Percentiles rank a stretch among this genome's conserved stretches.
Evolutionary conservation across 495 filamentous ascomycete species (phyloP).

Genomic region (Aspergillus steynii): DNA sequence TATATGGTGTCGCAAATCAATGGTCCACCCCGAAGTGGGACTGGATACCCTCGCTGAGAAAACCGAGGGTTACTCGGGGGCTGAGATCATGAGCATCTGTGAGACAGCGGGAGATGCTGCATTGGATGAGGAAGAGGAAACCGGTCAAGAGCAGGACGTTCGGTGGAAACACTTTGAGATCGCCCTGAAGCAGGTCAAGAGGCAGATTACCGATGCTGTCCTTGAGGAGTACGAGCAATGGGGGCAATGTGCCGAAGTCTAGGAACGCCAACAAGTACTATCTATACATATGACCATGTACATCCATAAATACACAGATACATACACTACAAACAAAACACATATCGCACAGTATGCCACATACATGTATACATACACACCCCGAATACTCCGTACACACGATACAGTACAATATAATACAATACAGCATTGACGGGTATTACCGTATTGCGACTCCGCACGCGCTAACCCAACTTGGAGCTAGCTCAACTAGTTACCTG

Average conservation of each 20-base stretch:
- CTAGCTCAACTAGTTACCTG: too few relatives aligned
- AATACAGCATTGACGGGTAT: too few relatives aligned
- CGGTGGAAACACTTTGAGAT: conserved; percentile 62
- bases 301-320: too few relatives aligned
- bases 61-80: conserved; percentile 83
- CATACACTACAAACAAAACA: too few relatives aligned
- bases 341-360: too few relatives aligned
- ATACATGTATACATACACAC: too few relatives aligned
- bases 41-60: conserved; percentile 62
- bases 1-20: conserved; percentile 61
- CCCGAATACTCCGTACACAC: too few relatives aligned
- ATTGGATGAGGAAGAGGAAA: conserved; percentile 54
- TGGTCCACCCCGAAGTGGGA: conserved; percentile 65
- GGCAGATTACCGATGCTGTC: conserved; percentile 68
- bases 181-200: conserved; percentile 62
- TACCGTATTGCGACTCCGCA: too few relatives aligned
- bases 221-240: conserved; percentile 67
- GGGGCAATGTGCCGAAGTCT: conserved; percentile 39
- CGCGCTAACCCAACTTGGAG: too few relatives aligned
- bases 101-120: conserved; percentile 62
- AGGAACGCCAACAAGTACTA: not conserved
- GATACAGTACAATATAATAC: too few relatives aligned
- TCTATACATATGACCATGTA: too few relatives aligned
- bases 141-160: conserved; percentile 49
- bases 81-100: conserved; percentile 84